A percentile compares a stretch with the other conserved stretches of the same genome.
Evolutionary conservation across 495 filamentous ascomycete species (phyloP).

Genomic region (Neurospora sp.): DNA sequence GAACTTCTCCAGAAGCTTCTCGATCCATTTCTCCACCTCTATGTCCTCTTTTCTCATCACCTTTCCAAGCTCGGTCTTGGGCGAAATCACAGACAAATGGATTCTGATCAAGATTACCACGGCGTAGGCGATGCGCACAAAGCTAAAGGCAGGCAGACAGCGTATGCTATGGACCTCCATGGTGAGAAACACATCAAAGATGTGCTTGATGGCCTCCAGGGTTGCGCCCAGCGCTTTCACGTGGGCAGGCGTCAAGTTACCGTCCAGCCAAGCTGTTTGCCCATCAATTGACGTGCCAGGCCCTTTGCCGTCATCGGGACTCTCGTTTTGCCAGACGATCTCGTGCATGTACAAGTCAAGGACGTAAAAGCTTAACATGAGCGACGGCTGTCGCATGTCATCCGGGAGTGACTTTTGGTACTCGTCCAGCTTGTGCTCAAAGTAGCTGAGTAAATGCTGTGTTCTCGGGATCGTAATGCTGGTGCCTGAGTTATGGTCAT

Average conservation of each 20-base stretch:
- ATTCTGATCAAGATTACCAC: conserved; percentile 83
- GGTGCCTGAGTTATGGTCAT: conserved; percentile 53
- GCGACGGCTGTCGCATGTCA: conserved; percentile 34
- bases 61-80: conserved; percentile 59
- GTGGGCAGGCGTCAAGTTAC: conserved; percentile 48
- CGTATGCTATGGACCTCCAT: conserved; percentile 53
- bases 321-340: conserved; percentile 67
- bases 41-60: conserved; percentile 67
- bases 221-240: conserved; percentile 64
- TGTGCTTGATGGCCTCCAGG: conserved; percentile 59
- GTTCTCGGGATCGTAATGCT: conserved; percentile 66
- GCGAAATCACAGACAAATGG: conserved; percentile 62
- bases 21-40: conserved; percentile 64
- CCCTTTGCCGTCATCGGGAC: conserved; percentile 47
- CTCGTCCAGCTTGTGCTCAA: conserved; percentile 63
- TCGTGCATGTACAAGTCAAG: conserved; percentile 79
- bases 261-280: conserved; percentile 32
- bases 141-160: conserved; percentile 63
- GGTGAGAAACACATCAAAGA: conserved; percentile 57
- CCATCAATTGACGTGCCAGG: conserved; percentile 14
- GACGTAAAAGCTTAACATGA: conserved; percentile 51
- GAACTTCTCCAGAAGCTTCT: conserved; percentile 57
- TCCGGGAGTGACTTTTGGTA: conserved; percentile 48
- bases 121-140: conserved; percentile 68
- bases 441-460: conserved; percentile 61